Evolutionary conservation across 1,284 basidiomycete species (phyloP).

Genomic region (Ganoderma leucocontextum): DNA sequence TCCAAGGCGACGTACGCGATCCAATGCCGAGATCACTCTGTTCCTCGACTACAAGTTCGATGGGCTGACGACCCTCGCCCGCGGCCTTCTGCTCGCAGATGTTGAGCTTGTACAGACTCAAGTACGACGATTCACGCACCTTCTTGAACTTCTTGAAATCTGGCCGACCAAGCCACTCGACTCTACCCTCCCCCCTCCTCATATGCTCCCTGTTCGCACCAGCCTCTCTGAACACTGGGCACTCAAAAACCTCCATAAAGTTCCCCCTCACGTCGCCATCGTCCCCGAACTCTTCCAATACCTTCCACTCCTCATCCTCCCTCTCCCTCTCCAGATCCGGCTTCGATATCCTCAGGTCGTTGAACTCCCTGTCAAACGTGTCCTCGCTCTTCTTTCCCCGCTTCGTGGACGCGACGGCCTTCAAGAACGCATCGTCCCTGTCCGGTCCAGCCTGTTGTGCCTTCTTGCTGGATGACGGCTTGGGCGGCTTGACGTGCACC

Average conservation of each 20-base stretch:
- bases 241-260: slow-evolving; percentile 85
- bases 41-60: slow-evolving; percentile 62
- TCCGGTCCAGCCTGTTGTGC: slow-evolving; percentile 61
- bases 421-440: slow-evolving; percentile 72
- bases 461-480: slow-evolving; percentile 23
- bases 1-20: slow-evolving; percentile 46
- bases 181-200: slow-evolving; percentile 35
- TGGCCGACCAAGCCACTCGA: slow-evolving; percentile 65
- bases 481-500: slow-evolving; percentile 34
- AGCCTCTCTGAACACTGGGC: slow-evolving; percentile 59
- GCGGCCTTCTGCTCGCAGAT: slow-evolving; percentile 41
- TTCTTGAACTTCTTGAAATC: slow-evolving; percentile 92
- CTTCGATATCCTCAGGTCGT: slow-evolving; percentile 80
- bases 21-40: slow-evolving; percentile 67
- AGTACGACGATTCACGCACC: slow-evolving; percentile 46
- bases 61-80: slow-evolving; percentile 44
- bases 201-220: slow-evolving; percentile 40
- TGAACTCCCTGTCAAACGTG: slow-evolving; percentile 85
- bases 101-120: background rate
- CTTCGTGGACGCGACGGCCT: slow-evolving; percentile 77
- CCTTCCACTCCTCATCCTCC: slow-evolving; percentile 64
- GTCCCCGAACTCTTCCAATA: slow-evolving; percentile 80
- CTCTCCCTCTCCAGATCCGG: slow-evolving; percentile 55
- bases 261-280: slow-evolving; percentile 75
- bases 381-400: slow-evolving; percentile 76